Percentiles rank a stretch among this genome's conserved stretches.
Evolutionary conservation across 2,329 filamentous ascomycete species (phyloP).

Genomic region (Aspergillus intermedius): DNA sequence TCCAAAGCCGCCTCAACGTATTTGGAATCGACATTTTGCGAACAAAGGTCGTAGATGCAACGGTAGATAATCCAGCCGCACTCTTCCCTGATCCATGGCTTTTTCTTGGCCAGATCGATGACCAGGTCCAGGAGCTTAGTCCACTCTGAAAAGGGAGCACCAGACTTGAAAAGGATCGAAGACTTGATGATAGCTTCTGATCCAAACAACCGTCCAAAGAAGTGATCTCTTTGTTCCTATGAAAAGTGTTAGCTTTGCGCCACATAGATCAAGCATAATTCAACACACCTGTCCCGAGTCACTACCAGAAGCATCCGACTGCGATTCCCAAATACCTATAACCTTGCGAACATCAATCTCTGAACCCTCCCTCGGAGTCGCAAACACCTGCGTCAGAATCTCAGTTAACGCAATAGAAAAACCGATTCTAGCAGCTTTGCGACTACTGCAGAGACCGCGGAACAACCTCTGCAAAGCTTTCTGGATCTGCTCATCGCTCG

Average conservation of each 20-base stretch:
- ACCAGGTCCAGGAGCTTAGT: constrained; percentile 64
- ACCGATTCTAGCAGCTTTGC: constrained; percentile 80
- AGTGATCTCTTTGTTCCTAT: constrained; percentile 79
- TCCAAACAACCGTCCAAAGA: constrained; percentile 80
- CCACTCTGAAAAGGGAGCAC: constrained; percentile 46
- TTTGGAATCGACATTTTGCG: constrained; percentile 33
- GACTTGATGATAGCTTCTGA: constrained; percentile 80
- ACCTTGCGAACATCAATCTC: constrained; percentile 37
- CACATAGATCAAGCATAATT: constrained; percentile 42
- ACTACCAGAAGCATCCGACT: constrained; percentile 47
- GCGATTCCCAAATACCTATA: constrained; percentile 47
- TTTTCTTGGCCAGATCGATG: constrained; percentile 68
- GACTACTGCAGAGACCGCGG: constrained; percentile 79
- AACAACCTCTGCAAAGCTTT: constrained; percentile 59
- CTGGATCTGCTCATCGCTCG: constrained; percentile 35
- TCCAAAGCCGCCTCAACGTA: constrained; percentile 58
- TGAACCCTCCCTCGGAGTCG: constrained; percentile 20
- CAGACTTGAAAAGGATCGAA: constrained; percentile 57
- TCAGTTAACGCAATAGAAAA: constrained; percentile 87
- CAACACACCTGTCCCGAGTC: constrained; percentile 47
- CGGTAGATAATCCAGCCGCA: constrained; percentile 77
- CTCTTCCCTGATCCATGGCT: constrained; percentile 82
- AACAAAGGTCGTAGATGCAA: constrained; percentile 53
- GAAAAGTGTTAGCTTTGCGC: constrained; percentile 12
- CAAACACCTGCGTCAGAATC: constrained; percentile 65